Conservation (phyloP, 2,329 filamentous ascomycete genomes). For the Tolypocladium ovalisporum region DNA sequence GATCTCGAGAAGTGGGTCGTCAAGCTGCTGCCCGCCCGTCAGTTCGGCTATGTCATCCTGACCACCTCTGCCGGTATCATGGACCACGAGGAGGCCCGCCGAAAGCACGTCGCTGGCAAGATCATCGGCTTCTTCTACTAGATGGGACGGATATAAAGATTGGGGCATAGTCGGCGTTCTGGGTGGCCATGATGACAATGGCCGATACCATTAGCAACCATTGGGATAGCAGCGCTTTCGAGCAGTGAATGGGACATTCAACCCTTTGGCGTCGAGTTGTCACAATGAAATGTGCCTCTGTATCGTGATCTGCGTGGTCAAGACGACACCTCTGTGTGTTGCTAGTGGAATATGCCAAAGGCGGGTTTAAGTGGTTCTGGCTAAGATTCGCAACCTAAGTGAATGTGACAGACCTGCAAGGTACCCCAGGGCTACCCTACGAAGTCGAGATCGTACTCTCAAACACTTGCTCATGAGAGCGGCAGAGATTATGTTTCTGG, state of each 20-base stretch:
- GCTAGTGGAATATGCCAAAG: background rate
- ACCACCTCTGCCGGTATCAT: constrained; percentile 99
- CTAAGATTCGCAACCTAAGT: background rate
- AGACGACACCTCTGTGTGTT: background rate
- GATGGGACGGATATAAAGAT: constrained; percentile 17
- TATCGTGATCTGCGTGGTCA: background rate
- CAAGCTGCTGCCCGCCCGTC: constrained; percentile 97
- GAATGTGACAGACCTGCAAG: too few relatives aligned
- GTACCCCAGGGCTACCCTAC: too few relatives aligned
- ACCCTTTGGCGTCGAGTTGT: background rate
- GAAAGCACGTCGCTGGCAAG: constrained; percentile 99
- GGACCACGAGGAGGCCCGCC: constrained; percentile 99
- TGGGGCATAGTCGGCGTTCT: constrained; percentile 26
- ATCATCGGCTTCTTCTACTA: constrained; percentile 99
- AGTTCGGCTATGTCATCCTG: constrained; percentile 98
- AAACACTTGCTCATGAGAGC: background rate
- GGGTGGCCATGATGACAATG: constrained; percentile 22
- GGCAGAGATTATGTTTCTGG: too few relatives aligned
- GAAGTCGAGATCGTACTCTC: too few relatives aligned
- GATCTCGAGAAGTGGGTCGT: constrained; percentile 99
- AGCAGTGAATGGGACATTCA: constrained; percentile 4
- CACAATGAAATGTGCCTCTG: background rate
- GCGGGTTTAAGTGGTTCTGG: background rate
- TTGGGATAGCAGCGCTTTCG: constrained; percentile 20
- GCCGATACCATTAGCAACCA: constrained; percentile 22